Conservation (phyloP, 176 grass and related monocot species). For the Avena sativa region DNA sequence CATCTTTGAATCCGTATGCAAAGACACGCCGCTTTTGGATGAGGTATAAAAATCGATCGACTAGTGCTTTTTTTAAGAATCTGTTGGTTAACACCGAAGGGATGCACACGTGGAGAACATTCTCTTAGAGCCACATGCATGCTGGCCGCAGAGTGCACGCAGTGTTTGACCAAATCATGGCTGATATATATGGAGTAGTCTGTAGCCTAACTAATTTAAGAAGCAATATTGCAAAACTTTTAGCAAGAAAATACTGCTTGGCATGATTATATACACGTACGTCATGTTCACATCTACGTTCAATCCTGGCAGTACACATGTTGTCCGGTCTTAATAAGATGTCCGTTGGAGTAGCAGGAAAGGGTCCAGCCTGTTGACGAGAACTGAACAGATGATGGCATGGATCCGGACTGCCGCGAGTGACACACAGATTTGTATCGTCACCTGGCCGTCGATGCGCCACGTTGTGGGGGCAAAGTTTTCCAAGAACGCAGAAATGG, state of each 20-base stretch:
- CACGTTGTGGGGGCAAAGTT: not conserved
- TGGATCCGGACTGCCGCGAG: not conserved
- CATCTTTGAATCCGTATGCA: slow-evolving; percentile 51
- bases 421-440: not conserved
- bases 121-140: not conserved
- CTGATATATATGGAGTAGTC: not conserved
- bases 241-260: not conserved
- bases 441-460: slow-evolving; percentile 18
- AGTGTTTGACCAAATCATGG: not conserved
- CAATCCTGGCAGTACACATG: not conserved
- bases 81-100: not conserved
- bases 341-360: not conserved
- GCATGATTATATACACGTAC: not conserved
- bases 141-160: not conserved
- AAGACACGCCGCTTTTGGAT: slow-evolving; percentile 48
- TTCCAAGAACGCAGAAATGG: not conserved
- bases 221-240: not conserved
- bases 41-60: not conserved
- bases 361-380: slow-evolving; percentile 10
- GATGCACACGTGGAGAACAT: slow-evolving; percentile 30
- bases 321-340: not conserved
- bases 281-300: not conserved
- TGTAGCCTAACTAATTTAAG: too few species aligned
- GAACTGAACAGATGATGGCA: not conserved
- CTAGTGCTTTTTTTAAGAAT: not conserved